These are phyloP conservation scores for Coleophoma cylindrospora DNA, from an alignment of 2,329 filamentous ascomycete genomes.

Conservation along the genomic window DNA sequence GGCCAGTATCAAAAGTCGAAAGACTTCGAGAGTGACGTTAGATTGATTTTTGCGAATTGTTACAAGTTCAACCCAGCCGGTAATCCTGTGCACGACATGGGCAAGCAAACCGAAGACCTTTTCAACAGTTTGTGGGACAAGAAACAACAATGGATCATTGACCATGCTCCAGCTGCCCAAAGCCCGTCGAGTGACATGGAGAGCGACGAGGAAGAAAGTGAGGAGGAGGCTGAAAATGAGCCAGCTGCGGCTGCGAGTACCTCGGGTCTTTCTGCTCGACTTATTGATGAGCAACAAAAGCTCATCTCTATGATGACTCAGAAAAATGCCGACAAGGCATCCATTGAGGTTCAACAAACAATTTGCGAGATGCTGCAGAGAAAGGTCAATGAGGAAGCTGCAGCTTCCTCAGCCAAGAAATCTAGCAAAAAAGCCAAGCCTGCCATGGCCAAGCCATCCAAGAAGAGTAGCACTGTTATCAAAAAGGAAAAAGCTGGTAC, in stretches of 20 bases:
- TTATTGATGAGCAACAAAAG: constrained; percentile 50
- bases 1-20: constrained; percentile 78
- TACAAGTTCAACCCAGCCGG: constrained; percentile 83
- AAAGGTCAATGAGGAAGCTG: constrained; percentile 49
- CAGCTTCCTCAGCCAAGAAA: constrained; percentile 29
- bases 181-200: constrained; percentile 64
- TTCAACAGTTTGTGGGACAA: constrained; percentile 73
- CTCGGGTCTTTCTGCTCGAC: constrained; percentile 44
- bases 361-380: constrained; percentile 43
- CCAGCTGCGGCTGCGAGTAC: constrained; percentile 28
- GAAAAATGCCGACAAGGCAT: constrained; percentile 43
- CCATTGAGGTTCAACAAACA: constrained; percentile 52
- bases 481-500: neutral
- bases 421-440: constrained; percentile 19
- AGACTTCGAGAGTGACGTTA: constrained; percentile 81
- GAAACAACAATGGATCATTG: constrained; percentile 77
- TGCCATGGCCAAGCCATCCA: constrained; percentile 30
- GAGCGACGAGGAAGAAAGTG: constrained; percentile 65
- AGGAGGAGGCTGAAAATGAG: constrained; percentile 45
- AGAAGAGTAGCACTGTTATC: constrained; percentile 8
- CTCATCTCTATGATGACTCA: constrained; percentile 47
- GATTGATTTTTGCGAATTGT: constrained; percentile 83
- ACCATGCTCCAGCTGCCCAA: constrained; percentile 61
- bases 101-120: constrained; percentile 66
- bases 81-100: constrained; percentile 68